Conservation (phyloP, 495 filamentous ascomycete species). For the Cenococcum geophilum region DNA sequence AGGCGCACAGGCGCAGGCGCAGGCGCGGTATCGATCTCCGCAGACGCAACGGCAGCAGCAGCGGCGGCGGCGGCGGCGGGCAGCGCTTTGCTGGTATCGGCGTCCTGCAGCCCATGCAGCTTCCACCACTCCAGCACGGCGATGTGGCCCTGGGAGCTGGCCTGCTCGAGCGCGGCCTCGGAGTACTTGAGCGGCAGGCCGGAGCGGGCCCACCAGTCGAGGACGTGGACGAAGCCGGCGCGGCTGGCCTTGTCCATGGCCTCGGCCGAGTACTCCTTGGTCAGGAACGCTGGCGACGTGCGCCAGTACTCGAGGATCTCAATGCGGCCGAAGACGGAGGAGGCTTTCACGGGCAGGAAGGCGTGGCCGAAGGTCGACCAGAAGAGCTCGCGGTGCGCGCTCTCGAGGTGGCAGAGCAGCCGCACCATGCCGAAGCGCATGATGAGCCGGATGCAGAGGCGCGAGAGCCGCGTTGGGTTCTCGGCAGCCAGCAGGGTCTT, state of each 20-base stretch:
- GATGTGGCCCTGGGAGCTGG: conserved; percentile 75
- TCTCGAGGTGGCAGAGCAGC: conserved; percentile 74
- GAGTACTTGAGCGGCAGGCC: conserved; percentile 77
- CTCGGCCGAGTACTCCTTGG: conserved; percentile 71
- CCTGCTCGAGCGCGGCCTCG: conserved; percentile 78
- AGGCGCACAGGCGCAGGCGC: too few relatives aligned
- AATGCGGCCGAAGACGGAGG: conserved; percentile 75
- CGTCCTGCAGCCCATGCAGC: conserved; percentile 21
- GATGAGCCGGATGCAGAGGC: conserved; percentile 76
- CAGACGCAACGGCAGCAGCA: too few relatives aligned
- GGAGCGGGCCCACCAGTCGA: conserved; percentile 87
- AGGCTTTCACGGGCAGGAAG: conserved; percentile 76
- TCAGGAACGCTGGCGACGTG: conserved; percentile 65
- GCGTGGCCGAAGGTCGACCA: conserved; percentile 74
- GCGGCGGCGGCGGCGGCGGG: too few relatives aligned
- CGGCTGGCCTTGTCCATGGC: conserved; percentile 81
- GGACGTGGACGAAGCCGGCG: conserved; percentile 71
- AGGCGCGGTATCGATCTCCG: too few relatives aligned
- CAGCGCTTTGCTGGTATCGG: conserved; percentile 17
- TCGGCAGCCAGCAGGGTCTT: conserved; percentile 58
- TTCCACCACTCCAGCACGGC: conserved; percentile 89
- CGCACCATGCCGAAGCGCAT: conserved; percentile 80
- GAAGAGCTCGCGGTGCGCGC: conserved; percentile 69
- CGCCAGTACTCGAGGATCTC: conserved; percentile 88
- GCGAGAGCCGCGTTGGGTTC: conserved; percentile 67